Evolutionary conservation across 1,139 yeast species (phyloP).

Genomic region (Lodderomyces metapsilosis): DNA sequence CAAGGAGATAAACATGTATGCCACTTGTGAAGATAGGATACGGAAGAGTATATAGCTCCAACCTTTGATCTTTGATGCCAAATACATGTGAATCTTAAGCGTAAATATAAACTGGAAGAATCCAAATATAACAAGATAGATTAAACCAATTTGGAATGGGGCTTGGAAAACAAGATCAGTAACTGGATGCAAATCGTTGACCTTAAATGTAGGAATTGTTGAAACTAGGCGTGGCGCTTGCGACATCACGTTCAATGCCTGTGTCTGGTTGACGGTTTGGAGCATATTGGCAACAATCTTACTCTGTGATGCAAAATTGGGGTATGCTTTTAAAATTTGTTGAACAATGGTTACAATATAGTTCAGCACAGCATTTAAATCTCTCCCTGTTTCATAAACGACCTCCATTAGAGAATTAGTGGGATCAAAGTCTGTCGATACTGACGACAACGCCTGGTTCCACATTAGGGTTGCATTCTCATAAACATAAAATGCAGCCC

Average conservation of each 20-base stretch:
- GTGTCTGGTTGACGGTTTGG: slow-evolving; percentile 19
- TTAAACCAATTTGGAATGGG: slow-evolving; percentile 32
- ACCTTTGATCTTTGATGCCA: slow-evolving; percentile 34
- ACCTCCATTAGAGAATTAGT: slow-evolving; percentile 20
- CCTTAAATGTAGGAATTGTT: slow-evolving; percentile 22
- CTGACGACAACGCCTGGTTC: slow-evolving; percentile 18
- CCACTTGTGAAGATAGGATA: slow-evolving; percentile 38
- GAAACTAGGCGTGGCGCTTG: slow-evolving; percentile 27
- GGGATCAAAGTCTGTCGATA: slow-evolving; percentile 18
- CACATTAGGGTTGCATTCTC: slow-evolving; percentile 27
- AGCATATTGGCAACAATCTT: slow-evolving; percentile 22
- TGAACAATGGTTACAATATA: slow-evolving; percentile 20
- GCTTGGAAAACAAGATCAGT: slow-evolving; percentile 26
- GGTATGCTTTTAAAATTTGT: slow-evolving; percentile 16
- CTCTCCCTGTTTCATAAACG: slow-evolving; percentile 33
- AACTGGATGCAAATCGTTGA: slow-evolving; percentile 24
- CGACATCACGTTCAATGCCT: slow-evolving; percentile 17
- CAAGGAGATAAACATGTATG: slow-evolving; percentile 42
- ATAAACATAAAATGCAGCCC: slow-evolving; percentile 30
- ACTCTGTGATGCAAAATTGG: slow-evolving; percentile 18
- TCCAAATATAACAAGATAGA: slow-evolving; percentile 25
- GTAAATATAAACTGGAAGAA: slow-evolving; percentile 33
- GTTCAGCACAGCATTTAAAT: slow-evolving; percentile 28
- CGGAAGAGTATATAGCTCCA: slow-evolving; percentile 39
- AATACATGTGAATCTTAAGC: slow-evolving; percentile 25